phyloP scores from a whole-genome alignment of 345 rosid species.

The Trapa incisa region DNA sequence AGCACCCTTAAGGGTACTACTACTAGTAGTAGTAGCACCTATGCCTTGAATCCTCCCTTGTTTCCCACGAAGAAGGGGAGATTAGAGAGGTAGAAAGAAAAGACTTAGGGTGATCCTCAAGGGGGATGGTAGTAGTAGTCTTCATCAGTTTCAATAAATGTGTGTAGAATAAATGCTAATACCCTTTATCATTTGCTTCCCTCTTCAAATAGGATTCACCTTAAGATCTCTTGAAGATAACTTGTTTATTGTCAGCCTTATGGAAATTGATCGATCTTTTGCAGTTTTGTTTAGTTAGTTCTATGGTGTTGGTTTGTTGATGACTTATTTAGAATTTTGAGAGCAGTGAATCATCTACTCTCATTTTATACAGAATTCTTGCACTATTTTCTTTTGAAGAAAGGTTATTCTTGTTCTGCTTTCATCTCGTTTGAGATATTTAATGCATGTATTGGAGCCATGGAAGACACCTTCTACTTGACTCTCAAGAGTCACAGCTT shows the following conservation, averaged over 20 bases:
- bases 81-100: constrained; percentile 31
- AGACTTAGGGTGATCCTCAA: too few relatives aligned
- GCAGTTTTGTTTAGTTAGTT: neutral
- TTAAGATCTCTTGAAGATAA: neutral
- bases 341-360: neutral
- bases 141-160: neutral
- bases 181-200: neutral
- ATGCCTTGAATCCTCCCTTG: constrained; percentile 63
- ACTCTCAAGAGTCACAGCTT: neutral
- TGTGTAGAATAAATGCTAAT: neutral
- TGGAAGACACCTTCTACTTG: neutral
- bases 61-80: constrained; percentile 57
- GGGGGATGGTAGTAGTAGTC: neutral
- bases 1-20: constrained; percentile 31
- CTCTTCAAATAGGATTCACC: neutral
- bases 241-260: too few relatives aligned
- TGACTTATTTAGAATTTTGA: neutral
- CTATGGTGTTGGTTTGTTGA: too few relatives aligned
- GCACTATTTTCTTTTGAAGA: neutral
- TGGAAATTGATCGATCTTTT: neutral
- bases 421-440: neutral
- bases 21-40: neutral
- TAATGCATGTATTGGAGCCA: neutral
- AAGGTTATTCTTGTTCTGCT: neutral
- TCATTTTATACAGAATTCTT: neutral